Evolutionary conservation across 345 rosid genomes (phyloP).

Genomic region (Viola odorata): DNA sequence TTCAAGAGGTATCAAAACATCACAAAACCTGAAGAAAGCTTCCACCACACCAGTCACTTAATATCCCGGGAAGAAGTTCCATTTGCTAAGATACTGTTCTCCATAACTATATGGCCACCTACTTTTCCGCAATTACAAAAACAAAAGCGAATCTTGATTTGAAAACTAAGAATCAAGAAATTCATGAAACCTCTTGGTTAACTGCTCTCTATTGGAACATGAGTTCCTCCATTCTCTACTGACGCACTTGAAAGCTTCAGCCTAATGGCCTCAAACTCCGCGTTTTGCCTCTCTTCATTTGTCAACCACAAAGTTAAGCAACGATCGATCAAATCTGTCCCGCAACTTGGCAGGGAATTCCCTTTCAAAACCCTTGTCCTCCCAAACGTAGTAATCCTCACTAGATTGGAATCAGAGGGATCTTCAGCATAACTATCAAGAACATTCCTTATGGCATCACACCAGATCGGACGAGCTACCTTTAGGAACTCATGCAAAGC

Average conservation of each 20-base stretch:
- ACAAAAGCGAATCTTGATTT: too few relatives aligned
- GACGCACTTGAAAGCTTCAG: conserved; percentile 42
- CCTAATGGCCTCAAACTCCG: conserved; percentile 59
- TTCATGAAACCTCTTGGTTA: neutral
- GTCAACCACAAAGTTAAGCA: conserved; percentile 66
- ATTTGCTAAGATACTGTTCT: too few relatives aligned
- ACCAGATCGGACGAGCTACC: conserved; percentile 82
- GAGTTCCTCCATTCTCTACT: conserved; percentile 16
- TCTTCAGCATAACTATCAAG: conserved; percentile 48
- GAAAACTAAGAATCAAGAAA: too few relatives aligned
- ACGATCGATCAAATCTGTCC: conserved; percentile 51
- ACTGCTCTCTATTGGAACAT: conserved; percentile 7
- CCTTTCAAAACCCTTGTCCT: conserved; percentile 41
- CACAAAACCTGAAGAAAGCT: too few relatives aligned
- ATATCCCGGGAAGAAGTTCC: too few relatives aligned
- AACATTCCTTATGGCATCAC: conserved; percentile 49
- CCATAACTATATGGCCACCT: too few relatives aligned
- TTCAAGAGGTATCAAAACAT: too few relatives aligned
- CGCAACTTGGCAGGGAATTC: conserved; percentile 30
- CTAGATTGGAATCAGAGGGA: conserved; percentile 58
- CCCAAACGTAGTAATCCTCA: conserved; percentile 53
- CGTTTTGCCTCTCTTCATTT: conserved; percentile 47
- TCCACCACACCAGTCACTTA: too few relatives aligned
- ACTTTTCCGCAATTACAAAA: too few relatives aligned
- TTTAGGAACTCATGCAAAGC: conserved; percentile 60